A percentile compares a stretch with the other conserved stretches of the same genome.
These are phyloP conservation scores for Yarrowia keelungensis DNA, from an alignment of 805 yeast species.

Conservation along the genomic window DNA sequence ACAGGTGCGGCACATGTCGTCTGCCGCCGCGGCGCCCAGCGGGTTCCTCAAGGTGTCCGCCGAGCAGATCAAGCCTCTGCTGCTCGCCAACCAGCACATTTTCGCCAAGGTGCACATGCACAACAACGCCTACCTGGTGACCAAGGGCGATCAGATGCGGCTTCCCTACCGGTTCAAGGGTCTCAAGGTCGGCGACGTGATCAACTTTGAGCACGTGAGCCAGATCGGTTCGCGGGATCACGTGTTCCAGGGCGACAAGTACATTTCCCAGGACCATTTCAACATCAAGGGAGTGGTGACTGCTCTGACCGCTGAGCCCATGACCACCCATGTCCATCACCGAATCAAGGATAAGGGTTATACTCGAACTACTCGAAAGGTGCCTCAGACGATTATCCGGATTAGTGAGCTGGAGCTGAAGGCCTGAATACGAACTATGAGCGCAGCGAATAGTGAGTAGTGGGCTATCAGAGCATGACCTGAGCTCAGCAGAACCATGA, in stretches of 20 bases:
- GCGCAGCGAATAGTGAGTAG: not conserved
- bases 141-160: slow-evolving; percentile 85
- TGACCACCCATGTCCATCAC: slow-evolving; percentile 32
- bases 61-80: slow-evolving; percentile 33
- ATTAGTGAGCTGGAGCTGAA: slow-evolving; percentile 72
- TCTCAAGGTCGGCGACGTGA: slow-evolving; percentile 83
- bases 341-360: slow-evolving; percentile 61
- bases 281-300: slow-evolving; percentile 73
- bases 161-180: slow-evolving; percentile 79
- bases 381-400: slow-evolving; percentile 76
- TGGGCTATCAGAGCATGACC: no score
- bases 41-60: slow-evolving; percentile 34
- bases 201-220: slow-evolving; percentile 74
- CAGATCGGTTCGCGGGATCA: slow-evolving; percentile 86
- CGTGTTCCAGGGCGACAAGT: slow-evolving; percentile 64
- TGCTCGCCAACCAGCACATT: slow-evolving; percentile 31
- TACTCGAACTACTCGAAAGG: slow-evolving; percentile 71
- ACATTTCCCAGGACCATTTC: slow-evolving; percentile 60
- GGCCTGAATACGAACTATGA: not conserved
- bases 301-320: slow-evolving; percentile 39
- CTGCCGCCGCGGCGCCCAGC: slow-evolving; percentile 1
- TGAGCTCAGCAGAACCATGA: no score
- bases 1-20: slow-evolving; percentile 33
- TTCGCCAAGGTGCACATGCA: slow-evolving; percentile 64
- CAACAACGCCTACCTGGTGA: slow-evolving; percentile 84